These are phyloP conservation scores for Cryptococcus jaspeensis DNA, from an alignment of 1,284 basidiomycete species.

Conservation along the genomic window DNA sequence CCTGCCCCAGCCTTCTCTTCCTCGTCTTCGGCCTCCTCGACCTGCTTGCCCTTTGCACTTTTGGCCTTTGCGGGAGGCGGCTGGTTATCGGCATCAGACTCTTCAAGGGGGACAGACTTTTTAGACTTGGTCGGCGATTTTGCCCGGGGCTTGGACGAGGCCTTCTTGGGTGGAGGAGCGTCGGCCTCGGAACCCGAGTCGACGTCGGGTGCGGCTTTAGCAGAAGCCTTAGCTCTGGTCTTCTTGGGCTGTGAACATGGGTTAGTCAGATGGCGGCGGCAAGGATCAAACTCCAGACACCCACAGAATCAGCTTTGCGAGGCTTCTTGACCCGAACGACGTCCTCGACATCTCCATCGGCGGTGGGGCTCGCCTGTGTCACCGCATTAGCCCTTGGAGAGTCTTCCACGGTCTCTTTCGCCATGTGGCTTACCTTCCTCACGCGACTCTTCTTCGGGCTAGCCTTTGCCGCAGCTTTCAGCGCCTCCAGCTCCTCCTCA, in stretches of 20 bases:
- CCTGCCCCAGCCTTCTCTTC: constrained; percentile 8
- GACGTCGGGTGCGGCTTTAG: neutral
- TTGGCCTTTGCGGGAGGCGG: neutral
- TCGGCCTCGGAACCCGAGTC: neutral
- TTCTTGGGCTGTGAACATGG: neutral
- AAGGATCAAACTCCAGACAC: neutral
- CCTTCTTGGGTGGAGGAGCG: constrained; percentile 4
- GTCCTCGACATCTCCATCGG: constrained; percentile 26
- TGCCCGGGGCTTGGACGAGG: neutral
- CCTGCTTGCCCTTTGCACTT: neutral
- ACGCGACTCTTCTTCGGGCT: constrained; percentile 11
- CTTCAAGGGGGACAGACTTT: constrained; percentile 10
- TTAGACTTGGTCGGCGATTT: neutral
- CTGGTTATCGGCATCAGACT: constrained; percentile 16
- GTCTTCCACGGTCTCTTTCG: neutral
- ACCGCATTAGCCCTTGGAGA: neutral
- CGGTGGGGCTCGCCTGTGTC: constrained; percentile 22
- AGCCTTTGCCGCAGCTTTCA: constrained; percentile 21
- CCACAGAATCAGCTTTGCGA: constrained; percentile 20
- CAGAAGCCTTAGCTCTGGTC: neutral
- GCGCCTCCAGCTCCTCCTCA: constrained; percentile 33
- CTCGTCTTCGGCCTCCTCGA: neutral
- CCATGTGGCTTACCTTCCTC: constrained; percentile 18
- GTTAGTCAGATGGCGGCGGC: neutral
- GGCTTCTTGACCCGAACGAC: constrained; percentile 31